A percentile compares a stretch with the other conserved stretches of the same genome.
These are phyloP conservation scores for Aspergillus eucalypticola DNA, from an alignment of 2,329 filamentous ascomycete species.

Conservation along the genomic window DNA sequence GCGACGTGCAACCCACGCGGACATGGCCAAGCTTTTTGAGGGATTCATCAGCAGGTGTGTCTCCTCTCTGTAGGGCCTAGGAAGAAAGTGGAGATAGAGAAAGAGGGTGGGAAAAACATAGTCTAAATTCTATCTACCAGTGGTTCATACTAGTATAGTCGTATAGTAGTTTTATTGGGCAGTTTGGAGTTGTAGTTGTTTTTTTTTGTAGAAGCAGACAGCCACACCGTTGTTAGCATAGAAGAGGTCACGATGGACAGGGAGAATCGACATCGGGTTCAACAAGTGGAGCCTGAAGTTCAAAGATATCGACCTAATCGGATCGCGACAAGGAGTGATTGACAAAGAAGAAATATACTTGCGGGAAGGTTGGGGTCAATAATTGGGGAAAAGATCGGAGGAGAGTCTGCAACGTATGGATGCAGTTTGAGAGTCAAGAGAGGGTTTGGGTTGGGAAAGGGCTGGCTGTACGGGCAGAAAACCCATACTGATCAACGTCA, in stretches of 20 bases:
- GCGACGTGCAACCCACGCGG: conserved; percentile 12
- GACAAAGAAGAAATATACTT: not conserved
- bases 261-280: not conserved
- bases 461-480: too few species aligned
- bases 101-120: not conserved
- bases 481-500: too few species aligned
- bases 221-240: not conserved
- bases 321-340: not conserved
- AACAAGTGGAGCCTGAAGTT: not conserved
- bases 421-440: not conserved
- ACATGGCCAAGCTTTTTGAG: conserved; percentile 18
- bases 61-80: conserved; percentile 5
- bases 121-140: not conserved
- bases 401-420: not conserved
- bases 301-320: not conserved
- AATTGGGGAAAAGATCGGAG: not conserved
- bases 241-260: not conserved
- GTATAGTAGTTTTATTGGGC: not conserved
- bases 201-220: not conserved
- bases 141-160: not conserved
- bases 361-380: not conserved
- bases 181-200: too few species aligned
- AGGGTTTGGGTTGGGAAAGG: too few species aligned
- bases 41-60: conserved; percentile 17
- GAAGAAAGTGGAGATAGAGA: conserved; percentile 12